Evolutionary conservation across 2,329 filamentous ascomycete genomes (phyloP).

Genomic region (Beauveria asiatica): DNA sequence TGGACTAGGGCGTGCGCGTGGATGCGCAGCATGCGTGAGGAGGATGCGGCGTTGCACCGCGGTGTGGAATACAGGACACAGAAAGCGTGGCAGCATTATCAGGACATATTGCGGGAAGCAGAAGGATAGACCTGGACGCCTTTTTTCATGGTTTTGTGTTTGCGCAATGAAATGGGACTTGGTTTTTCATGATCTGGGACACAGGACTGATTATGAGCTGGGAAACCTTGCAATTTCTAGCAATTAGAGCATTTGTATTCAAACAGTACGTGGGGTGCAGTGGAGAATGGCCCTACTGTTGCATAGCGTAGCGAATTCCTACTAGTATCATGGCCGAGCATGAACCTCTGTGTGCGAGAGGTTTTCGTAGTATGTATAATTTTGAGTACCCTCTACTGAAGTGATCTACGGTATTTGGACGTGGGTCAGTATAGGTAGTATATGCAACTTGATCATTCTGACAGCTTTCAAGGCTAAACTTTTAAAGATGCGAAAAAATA

Average conservation of each 20-base stretch:
- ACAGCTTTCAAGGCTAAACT: no score
- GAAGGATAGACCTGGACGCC: neutral
- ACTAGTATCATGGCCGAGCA: no score
- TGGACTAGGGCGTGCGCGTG: constrained; percentile 36
- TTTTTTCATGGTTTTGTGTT: no score
- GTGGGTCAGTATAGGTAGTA: no score
- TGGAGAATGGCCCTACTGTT: neutral
- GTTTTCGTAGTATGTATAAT: no score
- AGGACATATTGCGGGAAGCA: neutral
- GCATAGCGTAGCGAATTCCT: neutral
- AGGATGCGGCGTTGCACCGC: neutral
- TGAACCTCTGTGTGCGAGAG: no score
- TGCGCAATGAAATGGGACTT: no score
- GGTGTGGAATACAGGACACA: neutral
- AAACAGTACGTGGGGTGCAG: neutral
- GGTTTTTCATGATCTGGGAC: no score
- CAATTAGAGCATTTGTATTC: neutral
- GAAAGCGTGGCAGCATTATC: neutral
- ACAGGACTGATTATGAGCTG: neutral
- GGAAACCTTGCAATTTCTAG: neutral
- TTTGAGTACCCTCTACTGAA: neutral
- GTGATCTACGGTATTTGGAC: neutral
- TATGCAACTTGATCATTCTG: no score
- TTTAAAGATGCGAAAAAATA: no score
- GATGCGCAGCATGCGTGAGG: constrained; percentile 21